Conservation (phyloP, 768 basidiomycete genomes). For the Tulasnella sp. region DNA sequence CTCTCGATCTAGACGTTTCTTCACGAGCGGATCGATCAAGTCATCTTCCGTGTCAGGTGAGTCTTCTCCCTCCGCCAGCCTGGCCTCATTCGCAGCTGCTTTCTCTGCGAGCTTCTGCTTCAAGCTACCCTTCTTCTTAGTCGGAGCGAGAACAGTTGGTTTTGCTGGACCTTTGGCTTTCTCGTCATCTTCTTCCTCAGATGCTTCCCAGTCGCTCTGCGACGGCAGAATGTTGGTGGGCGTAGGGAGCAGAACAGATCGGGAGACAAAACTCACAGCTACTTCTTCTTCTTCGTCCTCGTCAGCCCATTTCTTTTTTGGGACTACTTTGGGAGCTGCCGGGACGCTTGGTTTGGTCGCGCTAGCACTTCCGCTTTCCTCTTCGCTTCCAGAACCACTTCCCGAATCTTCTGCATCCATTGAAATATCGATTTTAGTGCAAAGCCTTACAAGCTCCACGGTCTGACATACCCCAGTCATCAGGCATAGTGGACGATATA, state of each 20-base stretch:
- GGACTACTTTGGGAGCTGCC: slow-evolving; percentile 16
- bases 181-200: slow-evolving; percentile 56
- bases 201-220: slow-evolving; percentile 93
- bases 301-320: slow-evolving; percentile 60
- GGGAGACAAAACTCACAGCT: slow-evolving; percentile 56
- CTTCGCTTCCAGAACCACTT: no score
- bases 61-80: slow-evolving; percentile 30
- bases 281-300: slow-evolving; percentile 86
- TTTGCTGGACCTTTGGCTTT: slow-evolving; percentile 31
- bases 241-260: no score
- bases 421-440: no score
- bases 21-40: slow-evolving; percentile 66
- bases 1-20: slow-evolving; percentile 65
- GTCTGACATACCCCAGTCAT: no score
- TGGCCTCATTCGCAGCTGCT: slow-evolving; percentile 57
- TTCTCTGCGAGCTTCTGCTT: slow-evolving; percentile 90
- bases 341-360: no score
- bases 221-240: not conserved
- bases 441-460: no score
- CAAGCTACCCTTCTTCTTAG: slow-evolving; percentile 86
- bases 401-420: no score
- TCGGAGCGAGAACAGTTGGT: slow-evolving; percentile 43
- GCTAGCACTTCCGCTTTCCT: no score
- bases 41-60: slow-evolving; percentile 53
- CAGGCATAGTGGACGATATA: no score